Evolutionary conservation across 805 yeast genomes (phyloP).

Genomic region (Yamadazyma akitaensis): DNA sequence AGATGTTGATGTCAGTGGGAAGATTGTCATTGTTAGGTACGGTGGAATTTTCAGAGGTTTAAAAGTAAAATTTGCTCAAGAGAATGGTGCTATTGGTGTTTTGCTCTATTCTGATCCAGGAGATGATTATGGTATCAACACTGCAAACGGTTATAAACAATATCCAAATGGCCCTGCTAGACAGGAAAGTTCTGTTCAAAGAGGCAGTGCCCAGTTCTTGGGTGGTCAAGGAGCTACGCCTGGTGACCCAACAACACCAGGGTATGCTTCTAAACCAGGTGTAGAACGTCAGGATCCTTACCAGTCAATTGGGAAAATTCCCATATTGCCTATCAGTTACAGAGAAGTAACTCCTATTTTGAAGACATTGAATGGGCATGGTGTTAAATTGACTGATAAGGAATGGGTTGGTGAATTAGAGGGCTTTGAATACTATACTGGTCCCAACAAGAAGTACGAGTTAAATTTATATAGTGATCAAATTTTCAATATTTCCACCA

Average conservation of each 20-base stretch:
- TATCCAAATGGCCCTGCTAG: conserved; percentile 69
- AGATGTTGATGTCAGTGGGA: conserved; percentile 47
- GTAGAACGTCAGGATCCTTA: conserved; percentile 33
- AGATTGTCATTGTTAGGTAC: conserved; percentile 56
- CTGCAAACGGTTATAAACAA: conserved; percentile 50
- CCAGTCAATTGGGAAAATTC: conserved; percentile 35
- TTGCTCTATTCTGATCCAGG: conserved; percentile 54
- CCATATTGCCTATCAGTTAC: conserved; percentile 43
- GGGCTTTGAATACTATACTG: conserved; percentile 37
- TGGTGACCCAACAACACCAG: conserved; percentile 80
- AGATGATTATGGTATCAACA: conserved; percentile 58
- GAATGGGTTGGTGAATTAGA: conserved; percentile 41
- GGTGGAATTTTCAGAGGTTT: conserved; percentile 52
- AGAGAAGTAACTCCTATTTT: conserved; percentile 44
- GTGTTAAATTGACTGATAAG: conserved; percentile 24
- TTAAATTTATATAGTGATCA: conserved; percentile 43
- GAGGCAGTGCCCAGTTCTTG: conserved; percentile 58
- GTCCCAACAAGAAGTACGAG: conserved; percentile 34
- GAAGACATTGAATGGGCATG: conserved; percentile 37
- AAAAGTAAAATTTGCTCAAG: conserved; percentile 60
- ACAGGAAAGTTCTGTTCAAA: conserved; percentile 55
- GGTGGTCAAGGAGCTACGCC: conserved; percentile 51
- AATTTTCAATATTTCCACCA: conserved; percentile 36
- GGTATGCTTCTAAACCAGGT: conserved; percentile 54
- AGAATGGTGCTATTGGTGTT: conserved; percentile 60